Evolutionary conservation across 768 basidiomycete species (phyloP), one percentile per base, ranked within the genome.

Genomic region (Trametes cinnabarina): DNA sequence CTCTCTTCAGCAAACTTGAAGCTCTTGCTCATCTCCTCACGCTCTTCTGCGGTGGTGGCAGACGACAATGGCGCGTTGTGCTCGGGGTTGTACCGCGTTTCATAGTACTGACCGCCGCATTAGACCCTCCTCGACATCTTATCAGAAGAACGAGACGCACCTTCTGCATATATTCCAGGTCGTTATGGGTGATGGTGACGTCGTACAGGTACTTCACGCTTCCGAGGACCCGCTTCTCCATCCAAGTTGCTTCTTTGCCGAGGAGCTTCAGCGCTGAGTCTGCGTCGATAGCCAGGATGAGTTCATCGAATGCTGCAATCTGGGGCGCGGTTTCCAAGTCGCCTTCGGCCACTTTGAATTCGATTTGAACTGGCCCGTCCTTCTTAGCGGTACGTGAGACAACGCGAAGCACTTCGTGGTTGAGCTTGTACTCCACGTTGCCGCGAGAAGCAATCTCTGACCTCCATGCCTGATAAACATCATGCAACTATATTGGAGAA

Each of bases 131-230:
- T 3, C 4, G 4, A 3, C 5, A 4, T 15, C 23, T 22, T 15
- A 2, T 3, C 20, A 15, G 22, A 32, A 8, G 3, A 11, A 4
- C 22, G 37, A 8, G 5, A 51, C 64, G n/a, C 44, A 76, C 78
- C 73, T 78, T 75, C 60, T 75, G 67, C 78, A 81, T 79, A 58
- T 80, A 79, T 0, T 70, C 68, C 1, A 74, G 57, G 51, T 82
- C 79, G 37, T 69, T 74, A 61, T 83, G 82, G 2, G 81, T 82
- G 30, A 82, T 78, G 0, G 77, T 79, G n/a, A 79, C 68, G 50
- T 81, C 76, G 68, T 74, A 73, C 11, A 77, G 69, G 54, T 78
- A 77, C 69, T 76, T 79, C 42, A 79, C 76, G 40, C 65, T 71
- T 12, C 79, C 77, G 48, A 80, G 66, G 4, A 80, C 74, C 23